Percentiles rank a stretch among this genome's conserved stretches.
phyloP scores from a whole-genome alignment of 2,329 filamentous ascomycete genomes.

The Podosphaera aphanis region DNA sequence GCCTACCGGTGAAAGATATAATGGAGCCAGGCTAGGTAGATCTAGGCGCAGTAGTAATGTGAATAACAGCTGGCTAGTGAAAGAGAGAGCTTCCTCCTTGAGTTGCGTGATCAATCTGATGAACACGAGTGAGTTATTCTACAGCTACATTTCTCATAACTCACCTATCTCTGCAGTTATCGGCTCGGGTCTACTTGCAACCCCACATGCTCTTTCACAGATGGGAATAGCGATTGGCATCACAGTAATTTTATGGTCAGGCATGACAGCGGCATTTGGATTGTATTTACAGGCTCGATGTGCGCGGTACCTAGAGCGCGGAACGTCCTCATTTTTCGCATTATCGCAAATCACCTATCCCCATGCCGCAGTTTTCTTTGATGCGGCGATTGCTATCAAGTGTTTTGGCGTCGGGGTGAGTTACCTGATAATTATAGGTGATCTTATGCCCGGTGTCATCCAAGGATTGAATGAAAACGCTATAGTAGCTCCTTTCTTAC shows the following conservation, averaged over 20 bases:
- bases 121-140: conserved; percentile 57
- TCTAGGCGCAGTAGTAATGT: too few relatives aligned
- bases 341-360: conserved; percentile 91
- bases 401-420: conserved; percentile 95
- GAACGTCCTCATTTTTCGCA: conserved; percentile 82
- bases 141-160: neutral
- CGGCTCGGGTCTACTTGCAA: conserved; percentile 70
- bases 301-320: conserved; percentile 76
- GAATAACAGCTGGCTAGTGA: neutral
- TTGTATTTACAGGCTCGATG: conserved; percentile 88
- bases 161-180: conserved; percentile 39
- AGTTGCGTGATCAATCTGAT: conserved; percentile 89
- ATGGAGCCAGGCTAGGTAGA: too few relatives aligned
- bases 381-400: conserved; percentile 87
- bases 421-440: conserved; percentile 95
- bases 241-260: conserved; percentile 77
- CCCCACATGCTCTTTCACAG: conserved; percentile 88
- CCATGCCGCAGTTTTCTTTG: conserved; percentile 84
- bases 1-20: too few relatives aligned
- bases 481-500: conserved; percentile 45
- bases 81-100: conserved; percentile 43
- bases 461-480: conserved; percentile 48
- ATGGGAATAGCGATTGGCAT: conserved; percentile 79
- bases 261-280: conserved; percentile 68
- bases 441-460: conserved; percentile 89